Base-by-base conservation (phyloP, 208 protist species). In the Leishmania tropica region DNA sequence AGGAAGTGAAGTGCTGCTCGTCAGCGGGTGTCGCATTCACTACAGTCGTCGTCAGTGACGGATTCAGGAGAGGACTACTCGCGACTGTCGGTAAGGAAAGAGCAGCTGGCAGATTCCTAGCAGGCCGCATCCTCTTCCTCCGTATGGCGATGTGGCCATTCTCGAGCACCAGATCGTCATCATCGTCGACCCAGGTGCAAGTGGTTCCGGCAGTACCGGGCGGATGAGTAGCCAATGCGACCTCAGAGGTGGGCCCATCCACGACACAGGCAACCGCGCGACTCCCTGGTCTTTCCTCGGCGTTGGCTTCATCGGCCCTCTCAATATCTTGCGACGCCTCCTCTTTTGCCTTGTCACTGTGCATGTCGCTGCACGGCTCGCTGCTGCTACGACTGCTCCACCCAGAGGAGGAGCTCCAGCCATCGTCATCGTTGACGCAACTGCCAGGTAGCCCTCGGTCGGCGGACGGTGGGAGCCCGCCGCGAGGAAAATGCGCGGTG, bases 161-260 rank as follows among this genome's bases (percentile, higher is more conserved):
- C 45, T 81, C 81, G 24, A 82, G 51, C 24, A 83, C 62, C 37
- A 84, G 62, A n/a, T 85, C 78, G n/a, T 53, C 81, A 53, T 82
- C 85, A 37, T 83, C 81, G 56, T 81, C 64, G 19, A 86, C 67
- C 83, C 83, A 82, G 42, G 75, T 86, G n/a, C 76, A 76, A 56
- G 78, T 81, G 3, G 58, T 60, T 3, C 40, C 42, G 5, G 70
- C 17, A 21, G 51, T 35, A 47, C 51, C 31, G 31, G 35, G 73
- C 17, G 31, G 71, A 56, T 17, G 68, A 31, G 5, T 24, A 37
- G 37, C 31, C 19, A 37, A 8, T 40, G 47, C 35, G 8, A 54
- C 37, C 51, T 35, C 65, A 80, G 75, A 65, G 40, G 37, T 51
- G 75, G 28, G 48, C 37, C 21, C 56, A 51, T 64, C 40, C 56